phyloP scores from a whole-genome alignment of 805 yeast genomes.

The Wickerhamomyces alni region DNA sequence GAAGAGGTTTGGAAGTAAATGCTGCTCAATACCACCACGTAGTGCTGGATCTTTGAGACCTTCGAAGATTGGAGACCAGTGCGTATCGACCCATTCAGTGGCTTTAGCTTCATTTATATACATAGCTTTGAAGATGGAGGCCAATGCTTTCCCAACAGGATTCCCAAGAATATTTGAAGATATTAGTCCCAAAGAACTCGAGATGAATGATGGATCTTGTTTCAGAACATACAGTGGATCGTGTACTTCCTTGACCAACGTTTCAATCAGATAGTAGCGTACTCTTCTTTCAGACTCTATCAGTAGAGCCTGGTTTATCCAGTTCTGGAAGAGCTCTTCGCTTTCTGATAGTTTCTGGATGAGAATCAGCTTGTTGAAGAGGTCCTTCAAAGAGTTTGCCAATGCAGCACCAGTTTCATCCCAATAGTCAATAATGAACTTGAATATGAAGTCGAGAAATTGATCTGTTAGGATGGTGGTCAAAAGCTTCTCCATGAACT shows the following conservation, averaged over 20 bases:
- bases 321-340: slow-evolving; percentile 27
- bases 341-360: slow-evolving; percentile 28
- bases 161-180: slow-evolving; percentile 58
- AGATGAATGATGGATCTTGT: slow-evolving; percentile 40
- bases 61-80: slow-evolving; percentile 18
- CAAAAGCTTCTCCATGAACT: slow-evolving; percentile 5
- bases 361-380: slow-evolving; percentile 47
- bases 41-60: slow-evolving; percentile 10
- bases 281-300: slow-evolving; percentile 51
- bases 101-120: slow-evolving; percentile 25
- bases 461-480: slow-evolving; percentile 11
- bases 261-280: slow-evolving; percentile 54
- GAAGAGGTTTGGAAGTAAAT: slow-evolving; percentile 61
- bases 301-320: slow-evolving; percentile 41
- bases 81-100: slow-evolving; percentile 14
- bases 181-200: slow-evolving; percentile 43
- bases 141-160: slow-evolving; percentile 54
- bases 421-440: slow-evolving; percentile 62
- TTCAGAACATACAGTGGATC: slow-evolving; percentile 36
- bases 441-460: slow-evolving; percentile 31
- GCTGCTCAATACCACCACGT: slow-evolving; percentile 43
- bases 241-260: slow-evolving; percentile 40
- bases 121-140: slow-evolving; percentile 31
- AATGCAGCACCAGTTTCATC: slow-evolving; percentile 65
- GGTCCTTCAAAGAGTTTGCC: slow-evolving; percentile 59